Percentiles rank a stretch among this genome's conserved stretches.
Evolutionary conservation across 2,329 filamentous ascomycete genomes (phyloP).

Genomic region (Stemphylium vesicarium): DNA sequence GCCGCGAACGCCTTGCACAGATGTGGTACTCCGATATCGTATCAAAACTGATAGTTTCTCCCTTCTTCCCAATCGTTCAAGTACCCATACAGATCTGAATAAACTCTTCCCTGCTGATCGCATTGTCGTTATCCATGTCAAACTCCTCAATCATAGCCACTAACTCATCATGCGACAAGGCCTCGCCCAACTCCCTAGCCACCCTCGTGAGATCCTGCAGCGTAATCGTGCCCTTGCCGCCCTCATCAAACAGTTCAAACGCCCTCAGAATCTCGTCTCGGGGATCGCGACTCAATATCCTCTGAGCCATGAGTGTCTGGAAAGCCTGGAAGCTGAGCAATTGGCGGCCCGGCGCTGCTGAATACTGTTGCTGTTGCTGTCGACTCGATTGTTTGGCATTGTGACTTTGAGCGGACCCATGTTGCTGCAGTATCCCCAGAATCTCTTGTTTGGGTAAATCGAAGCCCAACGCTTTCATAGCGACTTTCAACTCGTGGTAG

Average conservation of each 20-base stretch:
- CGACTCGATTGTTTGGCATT: constrained; percentile 5
- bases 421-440: constrained; percentile 77
- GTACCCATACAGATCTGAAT: constrained; percentile 67
- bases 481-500: constrained; percentile 98
- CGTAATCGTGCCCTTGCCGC: constrained; percentile 88
- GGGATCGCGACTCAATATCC: constrained; percentile 83
- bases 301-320: constrained; percentile 74
- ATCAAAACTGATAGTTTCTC: too few relatives aligned
- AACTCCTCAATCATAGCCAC: constrained; percentile 98
- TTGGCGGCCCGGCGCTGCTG: constrained; percentile 58
- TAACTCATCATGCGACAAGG: constrained; percentile 89
- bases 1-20: constrained; percentile 10
- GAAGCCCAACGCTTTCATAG: constrained; percentile 93
- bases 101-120: constrained; percentile 68
- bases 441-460: constrained; percentile 87
- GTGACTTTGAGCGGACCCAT: constrained; percentile 59
- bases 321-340: constrained; percentile 76
- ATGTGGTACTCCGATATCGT: not conserved
- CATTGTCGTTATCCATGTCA: constrained; percentile 91
- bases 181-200: constrained; percentile 89
- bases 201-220: constrained; percentile 86
- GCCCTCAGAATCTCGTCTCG: constrained; percentile 89
- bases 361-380: constrained; percentile 22
- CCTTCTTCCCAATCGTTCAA: too few relatives aligned
- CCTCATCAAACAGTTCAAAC: constrained; percentile 91